Base-by-base conservation (phyloP, 139 green algal species). In the Chlorella sp. region DNA sequence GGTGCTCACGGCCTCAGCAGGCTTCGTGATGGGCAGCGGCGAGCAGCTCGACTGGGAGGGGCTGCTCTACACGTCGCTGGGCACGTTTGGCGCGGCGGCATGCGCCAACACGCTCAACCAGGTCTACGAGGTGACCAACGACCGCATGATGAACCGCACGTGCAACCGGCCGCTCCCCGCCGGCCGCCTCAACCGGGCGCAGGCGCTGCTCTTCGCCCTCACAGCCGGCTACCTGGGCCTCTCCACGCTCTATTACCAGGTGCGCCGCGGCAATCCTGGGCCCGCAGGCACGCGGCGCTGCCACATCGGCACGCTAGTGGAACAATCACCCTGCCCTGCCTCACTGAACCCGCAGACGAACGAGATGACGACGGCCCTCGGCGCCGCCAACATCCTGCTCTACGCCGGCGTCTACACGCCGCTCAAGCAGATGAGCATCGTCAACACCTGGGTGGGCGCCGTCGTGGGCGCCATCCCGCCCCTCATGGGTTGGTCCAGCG, bases 21-120 rank as follows among this genome's bases (percentile, higher is more conserved):
- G 95, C 2, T 98, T 88, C 71, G 89, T 91, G 2, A 82, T 91
- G 42, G 90, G 91, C 73, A 91, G 92, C 78, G 81, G 80, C 1
- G 81, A 95, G 55, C 20, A 1, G 0, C 78, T 94, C 72, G 73
- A 87, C 62, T 96, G 87, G 82, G 70, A 35, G 0, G 81, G 84
- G 32, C 77, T 97, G 0, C 83, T 67, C 1, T 96, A 86, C 88
- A 96, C 93, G 1, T 89, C 79, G 2, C 35, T 97, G 3, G 96
- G 96, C 35, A 99, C 96, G 2, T 83, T 96, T 34, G 83, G 89
- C 0, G 85, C 84, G 27, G 85, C 95, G 26, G 88, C 92, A 0
- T 93, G 84, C 27, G 96, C 96, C 72, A 99, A 99, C 84, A 89
- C 95, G 0, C 74, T 97, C 1, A 99, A 99, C 72, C 96, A 99